Conservation (phyloP, 441 rosid species). For the Daphne laureola region DNA sequence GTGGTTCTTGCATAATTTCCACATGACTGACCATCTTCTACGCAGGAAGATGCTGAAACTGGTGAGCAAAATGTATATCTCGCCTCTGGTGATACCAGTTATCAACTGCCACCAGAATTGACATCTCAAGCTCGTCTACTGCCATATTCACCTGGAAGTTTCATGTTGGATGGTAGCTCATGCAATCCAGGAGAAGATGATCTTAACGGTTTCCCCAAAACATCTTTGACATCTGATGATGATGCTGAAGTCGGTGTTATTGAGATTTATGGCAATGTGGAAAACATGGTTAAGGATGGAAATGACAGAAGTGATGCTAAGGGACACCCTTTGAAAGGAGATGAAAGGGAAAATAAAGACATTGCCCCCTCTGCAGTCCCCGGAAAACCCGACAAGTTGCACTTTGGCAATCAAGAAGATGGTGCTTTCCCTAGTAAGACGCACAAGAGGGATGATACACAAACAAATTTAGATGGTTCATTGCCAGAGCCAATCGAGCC, state of each 20-base stretch:
- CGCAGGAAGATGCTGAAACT: conserved; percentile 40
- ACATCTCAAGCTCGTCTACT: conserved; percentile 25
- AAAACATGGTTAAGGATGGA: conserved; percentile 15
- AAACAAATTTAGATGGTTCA: conserved; percentile 9
- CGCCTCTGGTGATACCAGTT: conserved; percentile 43
- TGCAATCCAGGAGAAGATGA: conserved; percentile 51
- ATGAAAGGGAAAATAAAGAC: conserved; percentile 23
- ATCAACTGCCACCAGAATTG: conserved; percentile 35
- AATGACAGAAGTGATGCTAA: conserved; percentile 20
- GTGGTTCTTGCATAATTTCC: background rate
- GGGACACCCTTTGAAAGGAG: conserved; percentile 21
- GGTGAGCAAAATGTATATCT: conserved; percentile 41
- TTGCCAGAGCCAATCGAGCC: conserved; percentile 28
- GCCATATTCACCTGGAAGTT: conserved; percentile 28
- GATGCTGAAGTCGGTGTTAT: conserved; percentile 51
- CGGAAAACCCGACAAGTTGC: conserved; percentile 18
- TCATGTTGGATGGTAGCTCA: conserved; percentile 28
- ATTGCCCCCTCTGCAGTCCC: conserved; percentile 19
- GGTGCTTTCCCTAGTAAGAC: conserved; percentile 16
- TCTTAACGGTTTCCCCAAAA: conserved; percentile 31
- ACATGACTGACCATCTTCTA: conserved; percentile 7
- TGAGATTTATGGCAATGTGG: conserved; percentile 27
- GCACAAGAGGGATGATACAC: conserved; percentile 8
- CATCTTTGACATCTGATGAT: conserved; percentile 37
- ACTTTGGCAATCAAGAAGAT: conserved; percentile 14